Conservation (phyloP, 1,284 basidiomycete species). For the Inonotus hispidus region DNA sequence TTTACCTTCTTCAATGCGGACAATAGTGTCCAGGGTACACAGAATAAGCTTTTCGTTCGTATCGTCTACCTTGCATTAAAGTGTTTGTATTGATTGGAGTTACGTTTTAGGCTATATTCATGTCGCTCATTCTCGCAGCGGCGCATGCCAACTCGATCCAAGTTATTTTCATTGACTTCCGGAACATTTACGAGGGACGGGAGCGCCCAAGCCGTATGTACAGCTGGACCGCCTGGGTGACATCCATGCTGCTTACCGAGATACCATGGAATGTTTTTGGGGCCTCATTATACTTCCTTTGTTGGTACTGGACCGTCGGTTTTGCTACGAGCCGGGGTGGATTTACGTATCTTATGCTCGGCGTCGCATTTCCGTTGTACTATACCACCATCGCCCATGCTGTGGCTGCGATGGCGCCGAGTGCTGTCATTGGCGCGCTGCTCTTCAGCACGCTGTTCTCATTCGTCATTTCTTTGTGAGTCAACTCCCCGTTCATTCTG, state of each 20-base stretch:
- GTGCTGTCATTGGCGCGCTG: conserved; percentile 12
- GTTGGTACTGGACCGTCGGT: conserved; percentile 23
- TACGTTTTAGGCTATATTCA: conserved; percentile 39
- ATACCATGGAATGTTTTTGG: conserved; percentile 19
- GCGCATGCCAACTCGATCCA: conserved; percentile 45
- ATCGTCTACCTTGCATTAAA: conserved; percentile 24
- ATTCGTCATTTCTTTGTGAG: conserved; percentile 19
- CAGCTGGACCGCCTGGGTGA: conserved; percentile 16
- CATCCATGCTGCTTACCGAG: conserved; percentile 16
- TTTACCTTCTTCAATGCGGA: conserved; percentile 19
- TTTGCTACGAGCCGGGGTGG: conserved; percentile 14
- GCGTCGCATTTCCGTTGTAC: conserved; percentile 13
- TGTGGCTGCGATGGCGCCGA: conserved; percentile 20
- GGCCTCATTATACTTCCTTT: conserved; percentile 18
- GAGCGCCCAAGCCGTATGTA: conserved; percentile 20
- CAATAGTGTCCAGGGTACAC: conserved; percentile 15
- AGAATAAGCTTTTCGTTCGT: conserved; percentile 19
- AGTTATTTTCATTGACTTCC: conserved; percentile 36
- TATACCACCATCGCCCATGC: conserved; percentile 21
- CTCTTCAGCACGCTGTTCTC: conserved; percentile 18
- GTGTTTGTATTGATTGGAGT: conserved; percentile 38
- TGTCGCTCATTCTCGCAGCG: conserved; percentile 39
- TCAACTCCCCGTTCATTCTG: not conserved
- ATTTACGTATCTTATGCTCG: conserved; percentile 15
- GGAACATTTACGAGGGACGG: conserved; percentile 18